These are phyloP conservation scores for Serendipita vermifera DNA, from an alignment of 768 basidiomycete genomes.

Conservation along the genomic window DNA sequence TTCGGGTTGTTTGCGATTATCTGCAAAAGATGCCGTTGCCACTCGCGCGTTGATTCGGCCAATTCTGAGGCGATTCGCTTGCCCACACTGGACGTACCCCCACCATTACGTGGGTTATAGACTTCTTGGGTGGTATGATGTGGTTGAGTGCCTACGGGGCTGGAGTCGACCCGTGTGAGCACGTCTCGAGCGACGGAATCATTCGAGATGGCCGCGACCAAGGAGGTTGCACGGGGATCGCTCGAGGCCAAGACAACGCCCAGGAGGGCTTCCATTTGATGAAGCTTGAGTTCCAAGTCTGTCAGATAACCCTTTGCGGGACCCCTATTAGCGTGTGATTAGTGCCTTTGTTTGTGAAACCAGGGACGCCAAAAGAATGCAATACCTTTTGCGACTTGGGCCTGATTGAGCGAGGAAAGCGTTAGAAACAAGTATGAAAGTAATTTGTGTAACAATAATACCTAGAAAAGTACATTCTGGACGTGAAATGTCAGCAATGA, in stretches of 20 bases:
- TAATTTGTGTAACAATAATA: background rate
- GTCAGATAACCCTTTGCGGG: conserved; percentile 93
- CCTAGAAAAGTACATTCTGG: conserved; percentile 7
- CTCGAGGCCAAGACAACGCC: conserved; percentile 60
- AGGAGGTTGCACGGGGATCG: conserved; percentile 29
- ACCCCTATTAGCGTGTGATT: conserved; percentile 26
- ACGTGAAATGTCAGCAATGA: background rate
- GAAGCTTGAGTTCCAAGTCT: conserved; percentile 80
- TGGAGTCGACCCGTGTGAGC: conserved; percentile 65
- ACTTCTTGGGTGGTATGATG: conserved; percentile 28
- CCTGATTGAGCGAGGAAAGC: background rate
- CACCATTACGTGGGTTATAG: conserved; percentile 13
- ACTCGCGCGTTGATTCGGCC: background rate
- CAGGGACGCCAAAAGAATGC: background rate
- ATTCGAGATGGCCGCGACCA: conserved; percentile 39
- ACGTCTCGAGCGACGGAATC: conserved; percentile 73
- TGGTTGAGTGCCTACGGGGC: conserved; percentile 64
- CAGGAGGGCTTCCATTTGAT: conserved; percentile 81
- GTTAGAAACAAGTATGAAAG: background rate
- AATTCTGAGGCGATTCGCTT: conserved; percentile 8
- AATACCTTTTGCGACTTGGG: conserved; percentile 6
- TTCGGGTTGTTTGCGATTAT: background rate
- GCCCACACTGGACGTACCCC: conserved; percentile 9
- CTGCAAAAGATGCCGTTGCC: background rate
- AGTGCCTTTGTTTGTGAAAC: background rate